Evolutionary conservation across 2,329 filamentous ascomycete species (phyloP).

Genomic region (Corniculantispora saksenae): DNA sequence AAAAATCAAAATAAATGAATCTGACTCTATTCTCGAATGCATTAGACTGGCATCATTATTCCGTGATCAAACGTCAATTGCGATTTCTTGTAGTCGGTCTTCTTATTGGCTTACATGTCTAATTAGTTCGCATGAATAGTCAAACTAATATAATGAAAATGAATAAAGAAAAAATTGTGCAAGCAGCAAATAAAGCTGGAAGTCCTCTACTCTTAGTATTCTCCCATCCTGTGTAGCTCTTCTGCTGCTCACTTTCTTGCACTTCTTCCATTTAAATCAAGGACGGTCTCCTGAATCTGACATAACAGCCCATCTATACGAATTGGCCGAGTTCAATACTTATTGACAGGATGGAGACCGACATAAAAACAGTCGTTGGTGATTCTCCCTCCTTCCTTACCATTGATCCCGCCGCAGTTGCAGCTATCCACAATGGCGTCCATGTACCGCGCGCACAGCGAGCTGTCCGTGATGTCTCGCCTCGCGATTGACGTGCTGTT

Average conservation of each 20-base stretch:
- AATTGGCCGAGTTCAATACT: neutral
- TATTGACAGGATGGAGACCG: conserved; percentile 2
- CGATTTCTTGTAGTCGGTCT: conserved; percentile 7
- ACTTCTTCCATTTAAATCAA: conserved; percentile 2
- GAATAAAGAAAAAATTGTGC: conserved; percentile 2
- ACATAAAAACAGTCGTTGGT: conserved; percentile 6
- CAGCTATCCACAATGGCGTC: neutral
- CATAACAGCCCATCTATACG: conserved; percentile 2
- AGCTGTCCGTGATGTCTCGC: neutral
- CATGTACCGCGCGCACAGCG: conserved; percentile 1
- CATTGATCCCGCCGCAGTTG: conserved; percentile 9
- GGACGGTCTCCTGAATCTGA: neutral
- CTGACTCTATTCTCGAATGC: conserved; percentile 8
- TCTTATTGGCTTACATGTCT: conserved; percentile 1
- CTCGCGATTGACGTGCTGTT: neutral
- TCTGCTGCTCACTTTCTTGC: too few species aligned
- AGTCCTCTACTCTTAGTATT: neutral
- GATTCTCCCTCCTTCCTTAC: neutral
- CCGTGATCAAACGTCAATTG: neutral
- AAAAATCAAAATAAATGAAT: conserved; percentile 6
- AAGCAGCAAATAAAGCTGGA: neutral
- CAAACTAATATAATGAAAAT: conserved; percentile 1
- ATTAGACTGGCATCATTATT: conserved; percentile 8
- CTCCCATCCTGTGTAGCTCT: too few species aligned
- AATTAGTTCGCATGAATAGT: conserved; percentile 4